A percentile compares a stretch with the other conserved stretches of the same genome.
Conservation (phyloP, 495 filamentous ascomycete genomes). For the Tetracladium marchalianum region DNA sequence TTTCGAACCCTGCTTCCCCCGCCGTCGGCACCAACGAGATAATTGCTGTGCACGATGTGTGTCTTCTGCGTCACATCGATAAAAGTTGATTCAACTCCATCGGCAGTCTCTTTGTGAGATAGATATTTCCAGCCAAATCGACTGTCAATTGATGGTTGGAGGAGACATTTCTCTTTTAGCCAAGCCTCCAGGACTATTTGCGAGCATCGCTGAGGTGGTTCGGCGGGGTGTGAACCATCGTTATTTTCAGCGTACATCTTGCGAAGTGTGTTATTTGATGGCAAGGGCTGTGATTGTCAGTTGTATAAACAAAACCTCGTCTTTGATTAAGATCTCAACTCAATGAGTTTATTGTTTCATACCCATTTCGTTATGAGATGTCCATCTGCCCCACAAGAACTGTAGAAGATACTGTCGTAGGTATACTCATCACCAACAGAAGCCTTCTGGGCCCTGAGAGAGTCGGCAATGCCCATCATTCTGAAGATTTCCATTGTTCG, state of each 20-base stretch:
- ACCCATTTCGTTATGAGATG: background rate
- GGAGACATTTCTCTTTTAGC: slow-evolving; percentile 2
- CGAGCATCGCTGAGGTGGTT: background rate
- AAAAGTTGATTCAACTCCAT: slow-evolving; percentile 10
- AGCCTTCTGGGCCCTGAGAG: slow-evolving; percentile 6
- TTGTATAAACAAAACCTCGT: background rate
- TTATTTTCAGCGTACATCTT: background rate
- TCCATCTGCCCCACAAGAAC: no score
- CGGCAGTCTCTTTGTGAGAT: slow-evolving; percentile 8
- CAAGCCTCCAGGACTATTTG: slow-evolving; percentile 2
- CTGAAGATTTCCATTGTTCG: slow-evolving; percentile 27
- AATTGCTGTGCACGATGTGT: slow-evolving; percentile 8
- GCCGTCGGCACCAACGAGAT: slow-evolving; percentile 23
- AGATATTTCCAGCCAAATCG: slow-evolving; percentile 13
- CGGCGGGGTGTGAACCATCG: background rate
- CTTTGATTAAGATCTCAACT: no score
- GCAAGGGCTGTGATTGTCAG: no score
- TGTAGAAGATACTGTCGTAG: slow-evolving; percentile 5
- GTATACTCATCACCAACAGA: slow-evolving; percentile 3
- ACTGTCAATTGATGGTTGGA: background rate
- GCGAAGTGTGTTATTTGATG: no score
- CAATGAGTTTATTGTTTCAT: no score
- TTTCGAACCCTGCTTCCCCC: slow-evolving; percentile 18
- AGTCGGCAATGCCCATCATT: slow-evolving; percentile 22
- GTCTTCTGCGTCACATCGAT: slow-evolving; percentile 5